Evolutionary conservation across 768 basidiomycete species (phyloP), one percentile per base, ranked within the genome.

Genomic region (Russula earlei): DNA sequence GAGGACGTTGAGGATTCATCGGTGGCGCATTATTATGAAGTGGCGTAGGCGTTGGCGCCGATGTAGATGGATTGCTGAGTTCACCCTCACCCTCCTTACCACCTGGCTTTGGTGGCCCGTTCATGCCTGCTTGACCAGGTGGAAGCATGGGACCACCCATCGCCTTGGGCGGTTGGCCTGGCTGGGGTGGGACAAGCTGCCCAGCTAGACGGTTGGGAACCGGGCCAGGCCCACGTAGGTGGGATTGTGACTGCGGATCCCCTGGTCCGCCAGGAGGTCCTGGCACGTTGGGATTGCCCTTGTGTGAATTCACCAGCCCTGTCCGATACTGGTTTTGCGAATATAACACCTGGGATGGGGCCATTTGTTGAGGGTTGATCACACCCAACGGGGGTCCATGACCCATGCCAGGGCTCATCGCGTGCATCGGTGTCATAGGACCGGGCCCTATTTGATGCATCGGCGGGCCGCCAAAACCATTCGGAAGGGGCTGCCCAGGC

Each of bases 401-500:
- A 7, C 29, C 25, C 57, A 58, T 58, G 22, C 29, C 48, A 20
- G 57, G 52, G 33, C 46, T 54, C 47, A 58, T 58, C 9, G 27
- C 47, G n/a, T 58, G 57, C 57, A 58, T 58, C 4, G 47, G 52
- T 8, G 42, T 31, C 55, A 46, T 52, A 17, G 22, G 61, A 14
- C 42, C 41, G 27, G 34, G 61, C 6, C 33, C 37, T 52, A 54
- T 54, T 33, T 36, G 56, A 34, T 58, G 56, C 52, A 58, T 49
- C 27, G 41, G 56, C 3, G 56, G 50, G 15, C 40, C 52, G 10
- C 45, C 45, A n/a, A 58, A 58, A 14, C 47, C 52, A 34, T 31
- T 43, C 33, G 58, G 52, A 38, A 53, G 61, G 7, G 63, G 41
- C 49, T 72, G 64, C 71, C 71, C 75, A 44, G 68, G 63, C 66